These are phyloP conservation scores for Incumbomyces delicatus DNA, from an alignment of 2,329 filamentous ascomycete genomes.

Conservation along the genomic window DNA sequence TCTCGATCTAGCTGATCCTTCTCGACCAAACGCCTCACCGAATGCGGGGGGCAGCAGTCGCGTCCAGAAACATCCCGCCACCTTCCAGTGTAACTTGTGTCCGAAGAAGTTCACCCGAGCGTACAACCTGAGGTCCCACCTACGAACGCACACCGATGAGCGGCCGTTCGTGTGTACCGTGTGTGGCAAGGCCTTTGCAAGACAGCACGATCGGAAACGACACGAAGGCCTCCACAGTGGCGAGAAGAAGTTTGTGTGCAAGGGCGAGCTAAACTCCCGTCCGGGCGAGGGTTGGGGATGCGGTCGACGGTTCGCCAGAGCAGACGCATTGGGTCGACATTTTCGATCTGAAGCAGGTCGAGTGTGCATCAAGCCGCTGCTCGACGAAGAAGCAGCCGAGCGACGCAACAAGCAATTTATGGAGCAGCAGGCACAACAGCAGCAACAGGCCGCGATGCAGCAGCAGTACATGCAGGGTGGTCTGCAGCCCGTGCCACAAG, in stretches of 20 bases:
- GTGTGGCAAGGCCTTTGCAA: constrained; percentile 92
- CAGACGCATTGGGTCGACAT: constrained; percentile 86
- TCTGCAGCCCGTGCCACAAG: constrained; percentile 46
- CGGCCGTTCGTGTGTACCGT: constrained; percentile 94
- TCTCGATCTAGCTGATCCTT: constrained; percentile 81
- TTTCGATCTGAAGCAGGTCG: constrained; percentile 92
- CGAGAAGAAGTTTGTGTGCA: constrained; percentile 98
- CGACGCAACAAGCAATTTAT: constrained; percentile 66
- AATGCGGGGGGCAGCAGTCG: constrained; percentile 58
- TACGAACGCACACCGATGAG: constrained; percentile 95
- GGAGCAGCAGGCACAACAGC: constrained; percentile 51
- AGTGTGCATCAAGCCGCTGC: constrained; percentile 91
- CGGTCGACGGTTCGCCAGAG: constrained; percentile 82
- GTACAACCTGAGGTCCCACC: constrained; percentile 89
- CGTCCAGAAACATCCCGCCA: constrained; percentile 95
- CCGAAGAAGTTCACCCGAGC: constrained; percentile 93
- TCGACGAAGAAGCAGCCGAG: constrained; percentile 86
- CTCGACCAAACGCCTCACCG: constrained; percentile 57
- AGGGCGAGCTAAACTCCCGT: constrained; percentile 63
- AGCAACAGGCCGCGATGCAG: constrained; percentile 47
- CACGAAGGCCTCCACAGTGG: constrained; percentile 94
- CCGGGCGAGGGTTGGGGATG: constrained; percentile 83
- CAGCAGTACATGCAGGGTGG: constrained; percentile 45
- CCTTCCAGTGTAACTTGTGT: constrained; percentile 87
- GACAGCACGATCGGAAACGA: constrained; percentile 93